Evolutionary conservation across 768 basidiomycete species (phyloP).

Genomic region (Rhodotorula graminis): DNA sequence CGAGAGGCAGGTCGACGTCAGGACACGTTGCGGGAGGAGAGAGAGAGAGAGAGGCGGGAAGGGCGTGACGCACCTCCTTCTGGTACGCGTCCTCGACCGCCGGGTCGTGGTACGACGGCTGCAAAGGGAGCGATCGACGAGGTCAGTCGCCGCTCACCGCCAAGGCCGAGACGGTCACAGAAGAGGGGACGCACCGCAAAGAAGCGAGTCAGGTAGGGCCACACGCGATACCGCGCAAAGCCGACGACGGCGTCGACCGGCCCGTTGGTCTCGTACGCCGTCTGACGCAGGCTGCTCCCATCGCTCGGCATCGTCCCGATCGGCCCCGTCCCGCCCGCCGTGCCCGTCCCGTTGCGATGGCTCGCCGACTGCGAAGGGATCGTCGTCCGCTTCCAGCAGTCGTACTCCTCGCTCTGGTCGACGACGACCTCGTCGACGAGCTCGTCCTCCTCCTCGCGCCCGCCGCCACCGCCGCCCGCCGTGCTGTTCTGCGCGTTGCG

Average conservation of each 20-base stretch:
- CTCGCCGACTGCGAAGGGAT: constrained; percentile 54
- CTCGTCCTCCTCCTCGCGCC: neutral
- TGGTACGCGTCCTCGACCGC: constrained; percentile 54
- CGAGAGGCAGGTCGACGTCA: neutral
- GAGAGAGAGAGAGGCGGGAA: too few species aligned
- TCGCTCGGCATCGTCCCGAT: constrained; percentile 31
- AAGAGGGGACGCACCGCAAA: constrained; percentile 6
- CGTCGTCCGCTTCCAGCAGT: constrained; percentile 50
- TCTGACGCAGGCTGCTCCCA: constrained; percentile 15
- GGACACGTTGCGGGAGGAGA: too few species aligned
- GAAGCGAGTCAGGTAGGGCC: constrained; percentile 25
- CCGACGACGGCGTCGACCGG: constrained; percentile 14
- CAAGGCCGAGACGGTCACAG: constrained; percentile 50
- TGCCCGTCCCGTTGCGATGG: constrained; percentile 48
- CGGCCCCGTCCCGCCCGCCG: constrained; percentile 46
- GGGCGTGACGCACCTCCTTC: constrained; percentile 58
- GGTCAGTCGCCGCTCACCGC: constrained; percentile 44
- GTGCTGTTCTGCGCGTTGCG: constrained; percentile 39
- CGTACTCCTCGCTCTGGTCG: constrained; percentile 55
- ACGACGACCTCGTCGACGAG: constrained; percentile 65
- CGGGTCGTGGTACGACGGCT: constrained; percentile 59
- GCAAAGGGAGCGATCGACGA: neutral
- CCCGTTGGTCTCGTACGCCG: constrained; percentile 30
- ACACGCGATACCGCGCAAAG: constrained; percentile 23
- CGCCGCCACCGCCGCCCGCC: constrained; percentile 43